Conservation (phyloP, 2,329 filamentous ascomycete species). For the Aspergillus carbonarius region DNA sequence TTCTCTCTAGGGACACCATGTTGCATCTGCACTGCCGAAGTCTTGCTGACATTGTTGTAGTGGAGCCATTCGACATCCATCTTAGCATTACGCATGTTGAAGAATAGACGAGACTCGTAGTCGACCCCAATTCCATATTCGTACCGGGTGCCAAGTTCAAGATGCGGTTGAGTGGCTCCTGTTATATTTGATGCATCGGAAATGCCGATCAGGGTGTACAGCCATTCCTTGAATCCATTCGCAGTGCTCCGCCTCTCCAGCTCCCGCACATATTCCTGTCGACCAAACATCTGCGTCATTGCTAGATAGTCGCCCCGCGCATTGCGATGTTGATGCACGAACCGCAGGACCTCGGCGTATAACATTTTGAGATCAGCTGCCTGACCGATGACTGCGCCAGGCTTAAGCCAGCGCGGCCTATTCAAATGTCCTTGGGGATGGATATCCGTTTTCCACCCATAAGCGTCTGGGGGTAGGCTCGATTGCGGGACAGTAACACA, state of each 20-base stretch:
- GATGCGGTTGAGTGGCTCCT: constrained; percentile 29
- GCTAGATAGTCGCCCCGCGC: constrained; percentile 45
- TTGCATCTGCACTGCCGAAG: constrained; percentile 36
- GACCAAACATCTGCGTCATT: constrained; percentile 54
- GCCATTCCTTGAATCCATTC: constrained; percentile 38
- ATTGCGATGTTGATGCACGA: constrained; percentile 33
- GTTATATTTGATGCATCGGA: constrained; percentile 39
- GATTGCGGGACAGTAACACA: constrained; percentile 56
- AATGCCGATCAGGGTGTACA: constrained; percentile 40
- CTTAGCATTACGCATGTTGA: constrained; percentile 43
- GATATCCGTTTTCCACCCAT: constrained; percentile 46
- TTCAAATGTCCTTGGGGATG: constrained; percentile 38
- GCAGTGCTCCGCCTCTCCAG: constrained; percentile 36
- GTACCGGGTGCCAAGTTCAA: constrained; percentile 41
- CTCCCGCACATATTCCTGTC: constrained; percentile 54
- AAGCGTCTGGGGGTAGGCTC: constrained; percentile 50
- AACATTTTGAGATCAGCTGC: constrained; percentile 50
- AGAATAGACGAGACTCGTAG: constrained; percentile 53
- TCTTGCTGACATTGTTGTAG: constrained; percentile 39
- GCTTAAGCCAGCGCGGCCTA: constrained; percentile 51
- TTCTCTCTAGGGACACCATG: constrained; percentile 39
- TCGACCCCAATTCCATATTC: constrained; percentile 56
- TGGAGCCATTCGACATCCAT: constrained; percentile 43
- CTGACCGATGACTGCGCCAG: constrained; percentile 52
- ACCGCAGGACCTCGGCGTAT: constrained; percentile 45